These are phyloP conservation scores for Westerdykella ornata DNA, from an alignment of 2,329 filamentous ascomycete genomes.

Conservation along the genomic window DNA sequence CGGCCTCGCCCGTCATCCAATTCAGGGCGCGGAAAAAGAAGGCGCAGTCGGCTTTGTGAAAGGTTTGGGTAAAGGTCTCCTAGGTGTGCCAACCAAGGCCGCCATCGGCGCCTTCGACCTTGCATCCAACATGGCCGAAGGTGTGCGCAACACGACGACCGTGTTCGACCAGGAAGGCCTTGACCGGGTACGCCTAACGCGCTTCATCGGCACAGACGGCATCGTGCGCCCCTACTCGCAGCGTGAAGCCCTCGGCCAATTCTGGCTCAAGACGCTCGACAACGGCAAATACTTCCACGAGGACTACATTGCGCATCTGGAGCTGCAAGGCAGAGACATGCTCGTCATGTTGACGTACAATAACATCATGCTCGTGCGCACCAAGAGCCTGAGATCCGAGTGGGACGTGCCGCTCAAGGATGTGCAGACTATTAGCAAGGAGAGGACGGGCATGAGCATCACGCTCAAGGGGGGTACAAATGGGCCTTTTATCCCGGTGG, in stretches of 20 bases:
- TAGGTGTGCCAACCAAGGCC: conserved; percentile 93
- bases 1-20: conserved; percentile 83
- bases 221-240: conserved; percentile 92
- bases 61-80: conserved; percentile 88
- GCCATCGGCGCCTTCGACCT: conserved; percentile 95
- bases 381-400: conserved; percentile 76
- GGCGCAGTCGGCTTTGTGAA: conserved; percentile 93
- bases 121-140: conserved; percentile 93
- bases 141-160: conserved; percentile 96
- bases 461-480: conserved; percentile 84
- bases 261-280: conserved; percentile 97
- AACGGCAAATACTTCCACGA: conserved; percentile 98
- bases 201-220: conserved; percentile 86
- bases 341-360: conserved; percentile 57
- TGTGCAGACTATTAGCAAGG: conserved; percentile 93
- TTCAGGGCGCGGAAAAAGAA: conserved; percentile 94
- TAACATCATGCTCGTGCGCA: conserved; percentile 83
- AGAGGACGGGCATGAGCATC: conserved; percentile 87
- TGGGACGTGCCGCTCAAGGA: conserved; percentile 97
- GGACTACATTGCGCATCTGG: conserved; percentile 91
- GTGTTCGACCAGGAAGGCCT: conserved; percentile 94
- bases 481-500: conserved; percentile 88
- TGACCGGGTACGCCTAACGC: conserved; percentile 86
- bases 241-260: conserved; percentile 91
- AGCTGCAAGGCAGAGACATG: conserved; percentile 85